These are phyloP conservation scores for Xylaria multiplex DNA, from an alignment of 2,329 filamentous ascomycete genomes.

Conservation along the genomic window DNA sequence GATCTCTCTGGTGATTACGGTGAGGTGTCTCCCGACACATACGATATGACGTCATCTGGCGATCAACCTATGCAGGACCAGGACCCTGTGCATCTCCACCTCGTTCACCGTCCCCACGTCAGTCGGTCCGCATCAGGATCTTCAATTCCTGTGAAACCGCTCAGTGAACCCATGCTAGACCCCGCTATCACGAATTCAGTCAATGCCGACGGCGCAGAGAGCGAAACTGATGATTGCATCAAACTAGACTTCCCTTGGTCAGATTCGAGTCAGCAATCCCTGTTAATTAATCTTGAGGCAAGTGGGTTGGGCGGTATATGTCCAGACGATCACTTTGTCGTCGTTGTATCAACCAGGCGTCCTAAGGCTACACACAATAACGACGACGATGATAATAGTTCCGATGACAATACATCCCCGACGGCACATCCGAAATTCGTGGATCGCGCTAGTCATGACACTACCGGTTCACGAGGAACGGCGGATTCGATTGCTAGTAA, in stretches of 20 bases:
- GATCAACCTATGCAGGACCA: slow-evolving; percentile 41
- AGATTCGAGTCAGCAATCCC: slow-evolving; percentile 53
- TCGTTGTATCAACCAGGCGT: slow-evolving; percentile 63
- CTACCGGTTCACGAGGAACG: slow-evolving; percentile 43
- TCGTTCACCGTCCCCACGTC: slow-evolving; percentile 41
- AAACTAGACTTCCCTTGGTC: slow-evolving; percentile 61
- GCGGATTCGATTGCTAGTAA: slow-evolving; percentile 56
- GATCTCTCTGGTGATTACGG: slow-evolving; percentile 77
- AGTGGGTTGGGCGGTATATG: slow-evolving; percentile 68
- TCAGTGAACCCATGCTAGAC: slow-evolving; percentile 54
- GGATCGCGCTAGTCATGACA: slow-evolving; percentile 21
- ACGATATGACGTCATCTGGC: slow-evolving; percentile 58
- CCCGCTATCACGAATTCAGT: slow-evolving; percentile 44
- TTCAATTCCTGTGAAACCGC: slow-evolving; percentile 58
- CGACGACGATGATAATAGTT: slow-evolving; percentile 20
- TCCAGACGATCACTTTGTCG: slow-evolving; percentile 72
- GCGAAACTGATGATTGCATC: slow-evolving; percentile 53
- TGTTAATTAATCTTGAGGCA: slow-evolving; percentile 59
- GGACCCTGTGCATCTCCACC: slow-evolving; percentile 41
- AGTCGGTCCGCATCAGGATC: slow-evolving; percentile 60
- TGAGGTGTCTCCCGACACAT: slow-evolving; percentile 58
- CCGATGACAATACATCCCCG: slow-evolving; percentile 21
- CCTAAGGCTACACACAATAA: slow-evolving; percentile 42
- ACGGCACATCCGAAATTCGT: not conserved
- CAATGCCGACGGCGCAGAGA: slow-evolving; percentile 48